phyloP scores from a whole-genome alignment of 2,329 filamentous ascomycete species.

The Fusarium clavum region DNA sequence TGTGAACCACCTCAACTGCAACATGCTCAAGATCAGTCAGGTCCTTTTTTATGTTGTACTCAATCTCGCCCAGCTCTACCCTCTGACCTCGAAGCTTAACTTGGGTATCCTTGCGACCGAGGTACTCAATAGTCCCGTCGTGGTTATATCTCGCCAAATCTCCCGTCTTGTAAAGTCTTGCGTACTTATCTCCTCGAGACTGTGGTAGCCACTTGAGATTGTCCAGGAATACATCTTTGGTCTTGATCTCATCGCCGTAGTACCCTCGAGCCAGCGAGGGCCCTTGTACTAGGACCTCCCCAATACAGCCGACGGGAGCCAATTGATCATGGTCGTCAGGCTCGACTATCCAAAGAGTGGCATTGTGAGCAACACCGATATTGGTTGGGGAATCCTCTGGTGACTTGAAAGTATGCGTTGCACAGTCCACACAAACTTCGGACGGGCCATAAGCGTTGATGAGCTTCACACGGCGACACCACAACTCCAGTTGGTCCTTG shows the following conservation, averaged over 20 bases:
- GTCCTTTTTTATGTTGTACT: background rate
- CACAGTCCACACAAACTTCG: background rate
- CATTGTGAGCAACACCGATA: background rate
- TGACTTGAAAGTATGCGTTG: no score
- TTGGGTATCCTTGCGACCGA: no score
- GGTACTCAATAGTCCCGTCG: background rate
- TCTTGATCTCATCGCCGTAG: background rate
- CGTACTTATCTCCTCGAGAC: background rate
- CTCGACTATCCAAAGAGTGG: background rate
- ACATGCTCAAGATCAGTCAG: background rate
- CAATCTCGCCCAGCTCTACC: background rate
- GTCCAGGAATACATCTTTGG: background rate
- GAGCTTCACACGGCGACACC: background rate
- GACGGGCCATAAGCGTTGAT: background rate
- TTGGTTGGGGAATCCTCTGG: no score
- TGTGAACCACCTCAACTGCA: background rate
- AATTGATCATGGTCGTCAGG: background rate
- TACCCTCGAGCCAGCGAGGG: background rate
- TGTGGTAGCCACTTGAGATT: background rate
- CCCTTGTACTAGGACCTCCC: background rate
- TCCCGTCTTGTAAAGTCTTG: slow-evolving; percentile 19
- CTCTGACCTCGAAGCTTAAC: background rate
- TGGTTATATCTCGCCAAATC: slow-evolving; percentile 1
- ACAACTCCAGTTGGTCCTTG: background rate
- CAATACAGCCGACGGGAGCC: background rate